Conservation (phyloP, 352 stramenopile genomes). For the Globisporangium polare region DNA sequence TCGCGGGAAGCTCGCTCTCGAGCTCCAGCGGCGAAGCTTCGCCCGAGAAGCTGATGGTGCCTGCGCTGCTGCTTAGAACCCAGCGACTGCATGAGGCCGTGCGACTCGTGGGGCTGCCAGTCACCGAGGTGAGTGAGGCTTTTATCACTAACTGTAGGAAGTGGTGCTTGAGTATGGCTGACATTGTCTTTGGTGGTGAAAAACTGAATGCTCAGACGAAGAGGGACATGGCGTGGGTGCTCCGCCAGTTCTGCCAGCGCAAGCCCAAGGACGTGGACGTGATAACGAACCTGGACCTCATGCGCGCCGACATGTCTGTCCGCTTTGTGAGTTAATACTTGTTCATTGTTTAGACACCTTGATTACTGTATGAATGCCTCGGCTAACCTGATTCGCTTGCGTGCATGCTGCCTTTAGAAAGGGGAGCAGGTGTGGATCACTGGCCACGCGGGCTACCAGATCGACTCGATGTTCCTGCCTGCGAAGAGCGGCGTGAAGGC, state of each 20-base stretch:
- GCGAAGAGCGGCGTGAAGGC: conserved; percentile 26
- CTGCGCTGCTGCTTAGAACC: conserved; percentile 26
- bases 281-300: conserved; percentile 74
- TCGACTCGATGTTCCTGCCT: conserved; percentile 82
- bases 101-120: conserved; percentile 32
- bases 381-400: neutral
- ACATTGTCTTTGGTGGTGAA: neutral
- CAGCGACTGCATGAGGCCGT: conserved; percentile 31
- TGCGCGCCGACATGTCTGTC: conserved; percentile 72
- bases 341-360: neutral
- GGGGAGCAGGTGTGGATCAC: conserved; percentile 81
- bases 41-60: conserved; percentile 12
- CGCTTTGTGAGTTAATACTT: conserved; percentile 55
- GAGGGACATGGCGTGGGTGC: conserved; percentile 48
- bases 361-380: neutral
- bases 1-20: conserved; percentile 1
- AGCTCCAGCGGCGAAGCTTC: conserved; percentile 9
- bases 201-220: conserved; percentile 11
- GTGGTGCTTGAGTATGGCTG: neutral
- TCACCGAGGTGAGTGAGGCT: conserved; percentile 22
- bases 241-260: conserved; percentile 46
- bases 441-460: conserved; percentile 48
- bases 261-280: conserved; percentile 39
- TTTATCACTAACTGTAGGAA: neutral
- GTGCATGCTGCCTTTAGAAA: conserved; percentile 26